Evolutionary conservation across 1,139 yeast species (phyloP).

Genomic region (Hemisphaericaspora lyxosophila): DNA sequence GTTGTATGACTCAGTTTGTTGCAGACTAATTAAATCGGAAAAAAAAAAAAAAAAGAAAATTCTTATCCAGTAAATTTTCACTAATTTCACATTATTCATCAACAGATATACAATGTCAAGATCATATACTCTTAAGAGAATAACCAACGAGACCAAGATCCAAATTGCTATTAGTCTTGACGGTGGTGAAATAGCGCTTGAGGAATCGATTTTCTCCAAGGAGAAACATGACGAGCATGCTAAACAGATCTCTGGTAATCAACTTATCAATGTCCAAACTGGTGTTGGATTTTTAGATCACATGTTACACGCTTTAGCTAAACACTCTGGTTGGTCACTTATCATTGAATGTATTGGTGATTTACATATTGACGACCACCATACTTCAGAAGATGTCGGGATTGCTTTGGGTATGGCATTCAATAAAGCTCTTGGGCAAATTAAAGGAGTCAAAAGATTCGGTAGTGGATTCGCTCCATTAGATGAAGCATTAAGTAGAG

Average conservation of each 20-base stretch:
- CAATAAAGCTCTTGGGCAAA: slow-evolving; percentile 84
- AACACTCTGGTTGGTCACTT: slow-evolving; percentile 95
- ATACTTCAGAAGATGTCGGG: slow-evolving; percentile 93
- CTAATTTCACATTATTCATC: slow-evolving; percentile 1
- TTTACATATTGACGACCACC: slow-evolving; percentile 94
- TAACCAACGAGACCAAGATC: slow-evolving; percentile 91
- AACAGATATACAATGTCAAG: slow-evolving; percentile 14
- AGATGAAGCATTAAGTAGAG: slow-evolving; percentile 92
- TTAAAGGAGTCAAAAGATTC: slow-evolving; percentile 87
- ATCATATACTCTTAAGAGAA: slow-evolving; percentile 60
- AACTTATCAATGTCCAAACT: slow-evolving; percentile 76
- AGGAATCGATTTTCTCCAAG: slow-evolving; percentile 50
- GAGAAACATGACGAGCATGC: slow-evolving; percentile 53
- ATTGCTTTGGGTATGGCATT: slow-evolving; percentile 89
- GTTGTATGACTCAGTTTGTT: background rate
- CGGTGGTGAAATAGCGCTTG: slow-evolving; percentile 72
- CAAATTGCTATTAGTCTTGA: slow-evolving; percentile 81
- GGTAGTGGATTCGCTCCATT: slow-evolving; percentile 95
- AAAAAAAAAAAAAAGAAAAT: background rate
- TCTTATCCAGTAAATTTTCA: slow-evolving; percentile 3
- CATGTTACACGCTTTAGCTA: slow-evolving; percentile 95
- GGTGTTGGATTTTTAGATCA: slow-evolving; percentile 96
- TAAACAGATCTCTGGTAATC: slow-evolving; percentile 59
- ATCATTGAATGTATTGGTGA: slow-evolving; percentile 90
- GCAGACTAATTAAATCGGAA: background rate